Evolutionary conservation across 108 stramenopile genomes (phyloP).

Genomic region (Nitzschia inconspicua): DNA sequence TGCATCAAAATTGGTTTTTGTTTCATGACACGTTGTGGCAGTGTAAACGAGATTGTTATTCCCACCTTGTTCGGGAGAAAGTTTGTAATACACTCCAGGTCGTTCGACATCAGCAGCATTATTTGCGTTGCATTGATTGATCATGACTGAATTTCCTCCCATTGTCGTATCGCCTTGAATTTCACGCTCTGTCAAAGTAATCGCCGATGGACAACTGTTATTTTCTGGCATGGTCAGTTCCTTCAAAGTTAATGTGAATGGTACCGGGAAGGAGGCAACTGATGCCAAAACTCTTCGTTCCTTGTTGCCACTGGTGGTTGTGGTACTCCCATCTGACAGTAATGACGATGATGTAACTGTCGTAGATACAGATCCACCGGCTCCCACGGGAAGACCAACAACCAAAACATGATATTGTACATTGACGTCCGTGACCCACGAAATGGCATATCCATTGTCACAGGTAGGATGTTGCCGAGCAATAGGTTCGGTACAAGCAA

Average conservation of each 20-base stretch:
- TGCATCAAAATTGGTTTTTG: conserved; percentile 1
- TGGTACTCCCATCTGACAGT: too few relatives aligned
- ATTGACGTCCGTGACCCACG: background rate
- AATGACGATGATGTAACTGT: too few relatives aligned
- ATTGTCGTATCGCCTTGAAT: conserved; percentile 1
- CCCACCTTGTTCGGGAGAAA: background rate
- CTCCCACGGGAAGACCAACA: background rate
- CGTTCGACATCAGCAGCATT: background rate
- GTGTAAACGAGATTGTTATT: background rate
- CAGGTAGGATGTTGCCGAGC: conserved; percentile 1
- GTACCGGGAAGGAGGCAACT: background rate
- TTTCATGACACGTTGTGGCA: conserved; percentile 2
- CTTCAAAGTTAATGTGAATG: background rate
- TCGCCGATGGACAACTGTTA: background rate
- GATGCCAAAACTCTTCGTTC: background rate
- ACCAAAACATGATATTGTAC: conserved; percentile 2
- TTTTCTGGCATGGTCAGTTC: background rate
- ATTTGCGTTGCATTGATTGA: too few relatives aligned
- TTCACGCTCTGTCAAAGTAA: background rate
- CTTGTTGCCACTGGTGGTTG: background rate
- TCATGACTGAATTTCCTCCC: background rate
- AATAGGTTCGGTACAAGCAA: background rate
- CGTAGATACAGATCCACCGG: background rate
- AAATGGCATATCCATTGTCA: background rate
- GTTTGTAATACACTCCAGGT: background rate